phyloP scores from a whole-genome alignment of 345 rosid species.

The Eutrema heterophyllum region DNA sequence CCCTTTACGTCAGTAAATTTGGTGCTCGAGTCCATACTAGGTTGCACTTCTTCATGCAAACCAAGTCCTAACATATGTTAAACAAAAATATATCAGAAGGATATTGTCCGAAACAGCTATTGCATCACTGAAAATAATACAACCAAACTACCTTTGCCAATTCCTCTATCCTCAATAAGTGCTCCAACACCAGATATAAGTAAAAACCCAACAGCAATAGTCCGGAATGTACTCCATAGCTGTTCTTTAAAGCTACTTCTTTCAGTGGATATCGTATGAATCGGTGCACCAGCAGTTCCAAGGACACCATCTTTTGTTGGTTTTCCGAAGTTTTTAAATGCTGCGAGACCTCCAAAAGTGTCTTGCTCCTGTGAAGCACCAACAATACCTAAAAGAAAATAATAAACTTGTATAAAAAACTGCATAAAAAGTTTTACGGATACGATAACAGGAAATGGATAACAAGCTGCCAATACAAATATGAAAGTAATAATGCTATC shows the following conservation, averaged over 20 bases:
- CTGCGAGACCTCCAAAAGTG: constrained; percentile 49
- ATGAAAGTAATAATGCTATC: not conserved
- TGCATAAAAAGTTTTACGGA: not conserved
- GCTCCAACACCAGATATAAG: constrained; percentile 92
- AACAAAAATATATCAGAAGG: not conserved
- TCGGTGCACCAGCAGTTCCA: constrained; percentile 84
- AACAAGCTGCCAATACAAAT: not conserved
- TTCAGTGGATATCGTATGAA: constrained; percentile 77
- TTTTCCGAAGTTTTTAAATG: constrained; percentile 71
- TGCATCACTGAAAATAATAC: not conserved
- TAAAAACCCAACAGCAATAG: constrained; percentile 67
- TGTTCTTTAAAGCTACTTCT: constrained; percentile 87
- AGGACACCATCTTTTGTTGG: constrained; percentile 58
- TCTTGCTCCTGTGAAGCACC: constrained; percentile 67
- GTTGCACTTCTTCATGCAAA: constrained; percentile 92
- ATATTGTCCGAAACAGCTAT: not conserved
- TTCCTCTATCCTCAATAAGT: constrained; percentile 85
- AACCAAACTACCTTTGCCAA: constrained; percentile 66
- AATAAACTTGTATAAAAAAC: not conserved
- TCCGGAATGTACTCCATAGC: constrained; percentile 83
- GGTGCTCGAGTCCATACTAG: constrained; percentile 85
- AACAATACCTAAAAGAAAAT: constrained; percentile 25
- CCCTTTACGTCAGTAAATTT: constrained; percentile 93
- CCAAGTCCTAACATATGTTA: constrained; percentile 61
- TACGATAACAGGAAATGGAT: too few species aligned